Percentiles rank a stretch among this genome's conserved stretches.
phyloP scores from a whole-genome alignment of 2,329 filamentous ascomycete species.

The Penicillium brevicompactum region DNA sequence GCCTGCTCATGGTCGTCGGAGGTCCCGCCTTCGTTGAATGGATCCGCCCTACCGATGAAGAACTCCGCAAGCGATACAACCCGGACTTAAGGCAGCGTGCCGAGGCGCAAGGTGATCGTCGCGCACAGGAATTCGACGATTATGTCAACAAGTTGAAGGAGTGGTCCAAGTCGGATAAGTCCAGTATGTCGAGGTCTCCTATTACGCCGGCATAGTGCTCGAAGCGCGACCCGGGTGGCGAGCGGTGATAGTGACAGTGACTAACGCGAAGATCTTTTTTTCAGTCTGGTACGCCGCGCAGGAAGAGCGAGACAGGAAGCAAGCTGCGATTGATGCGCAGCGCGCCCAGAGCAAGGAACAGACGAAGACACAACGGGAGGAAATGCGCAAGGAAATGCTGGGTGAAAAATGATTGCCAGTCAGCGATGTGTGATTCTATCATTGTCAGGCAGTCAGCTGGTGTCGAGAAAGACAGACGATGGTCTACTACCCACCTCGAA shows the following conservation, averaged over 20 bases:
- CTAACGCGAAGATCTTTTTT: constrained; percentile 9
- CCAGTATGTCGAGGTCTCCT: constrained; percentile 60
- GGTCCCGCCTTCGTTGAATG: constrained; percentile 83
- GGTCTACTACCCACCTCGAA: not conserved
- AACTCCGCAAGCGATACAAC: constrained; percentile 87
- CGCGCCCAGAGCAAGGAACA: constrained; percentile 34
- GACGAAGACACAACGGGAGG: constrained; percentile 36
- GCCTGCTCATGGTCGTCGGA: constrained; percentile 71
- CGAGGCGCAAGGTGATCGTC: constrained; percentile 74
- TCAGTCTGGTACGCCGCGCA: constrained; percentile 45
- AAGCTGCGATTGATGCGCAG: constrained; percentile 26
- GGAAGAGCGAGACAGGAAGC: constrained; percentile 37
- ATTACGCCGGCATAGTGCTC: not conserved
- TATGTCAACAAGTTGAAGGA: constrained; percentile 84
- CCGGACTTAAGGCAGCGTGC: constrained; percentile 89
- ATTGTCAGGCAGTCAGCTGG: not conserved
- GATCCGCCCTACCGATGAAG: constrained; percentile 76
- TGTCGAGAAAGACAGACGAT: not conserved
- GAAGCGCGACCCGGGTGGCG: not conserved
- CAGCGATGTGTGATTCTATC: not conserved
- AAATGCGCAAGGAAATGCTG: constrained; percentile 43
- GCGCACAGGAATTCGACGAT: constrained; percentile 83
- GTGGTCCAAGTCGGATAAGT: constrained; percentile 87
- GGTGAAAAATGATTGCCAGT: constrained; percentile 32
- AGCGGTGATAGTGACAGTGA: not conserved